These are phyloP conservation scores for Akanthomyces lecanii DNA, from an alignment of 2,329 filamentous ascomycete species.

Conservation along the genomic window DNA sequence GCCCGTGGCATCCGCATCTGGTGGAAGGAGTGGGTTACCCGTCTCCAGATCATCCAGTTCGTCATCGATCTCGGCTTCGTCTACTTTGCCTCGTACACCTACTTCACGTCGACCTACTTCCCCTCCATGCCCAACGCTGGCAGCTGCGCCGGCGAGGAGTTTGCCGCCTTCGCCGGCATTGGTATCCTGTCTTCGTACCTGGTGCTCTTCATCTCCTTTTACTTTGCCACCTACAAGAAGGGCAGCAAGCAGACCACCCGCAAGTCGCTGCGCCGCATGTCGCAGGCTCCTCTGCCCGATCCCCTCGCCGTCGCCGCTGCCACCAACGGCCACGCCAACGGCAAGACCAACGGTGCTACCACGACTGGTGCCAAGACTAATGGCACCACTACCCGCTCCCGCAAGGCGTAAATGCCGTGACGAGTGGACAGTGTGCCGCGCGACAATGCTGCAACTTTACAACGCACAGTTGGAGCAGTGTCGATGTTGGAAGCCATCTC, in stretches of 20 bases:
- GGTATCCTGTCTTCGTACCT: slow-evolving; percentile 92
- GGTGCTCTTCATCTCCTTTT: slow-evolving; percentile 98
- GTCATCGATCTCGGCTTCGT: slow-evolving; percentile 96
- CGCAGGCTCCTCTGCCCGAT: slow-evolving; percentile 68
- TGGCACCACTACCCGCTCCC: slow-evolving; percentile 60
- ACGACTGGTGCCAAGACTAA: slow-evolving; percentile 54
- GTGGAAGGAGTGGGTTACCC: slow-evolving; percentile 99
- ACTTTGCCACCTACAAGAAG: slow-evolving; percentile 93
- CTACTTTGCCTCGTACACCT: slow-evolving; percentile 99
- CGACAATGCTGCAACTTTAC: neutral
- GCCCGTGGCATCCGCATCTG: slow-evolving; percentile 92
- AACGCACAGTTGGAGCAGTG: neutral
- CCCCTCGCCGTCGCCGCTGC: slow-evolving; percentile 68
- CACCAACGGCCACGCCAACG: slow-evolving; percentile 46
- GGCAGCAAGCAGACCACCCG: slow-evolving; percentile 77
- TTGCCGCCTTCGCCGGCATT: slow-evolving; percentile 89
- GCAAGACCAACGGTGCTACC: slow-evolving; percentile 48
- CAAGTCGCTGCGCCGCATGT: slow-evolving; percentile 67
- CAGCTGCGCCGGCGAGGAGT: slow-evolving; percentile 91
- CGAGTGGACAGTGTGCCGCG: neutral
- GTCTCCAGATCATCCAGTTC: slow-evolving; percentile 95
- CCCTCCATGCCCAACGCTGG: slow-evolving; percentile 77
- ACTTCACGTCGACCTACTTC: slow-evolving; percentile 92
- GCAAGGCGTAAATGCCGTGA: slow-evolving; percentile 52
- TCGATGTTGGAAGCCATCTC: neutral